Percentiles rank a stretch among this genome's conserved stretches.
phyloP scores from a whole-genome alignment of 225 moss, liverwort and hornwort genomes.

The Antitrichia curtipendula region DNA sequence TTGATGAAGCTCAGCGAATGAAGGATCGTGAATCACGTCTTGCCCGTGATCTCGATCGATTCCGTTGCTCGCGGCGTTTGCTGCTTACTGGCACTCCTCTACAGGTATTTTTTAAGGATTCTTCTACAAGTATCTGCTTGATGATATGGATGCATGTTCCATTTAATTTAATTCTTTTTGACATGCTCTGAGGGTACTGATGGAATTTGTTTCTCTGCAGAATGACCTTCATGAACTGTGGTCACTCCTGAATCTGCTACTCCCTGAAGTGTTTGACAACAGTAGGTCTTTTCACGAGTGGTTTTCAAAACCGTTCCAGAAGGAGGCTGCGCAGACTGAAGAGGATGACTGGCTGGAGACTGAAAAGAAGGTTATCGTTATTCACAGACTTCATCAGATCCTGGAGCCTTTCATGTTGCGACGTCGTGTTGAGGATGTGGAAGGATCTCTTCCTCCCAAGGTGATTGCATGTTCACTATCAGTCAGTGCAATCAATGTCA shows the following conservation, averaged over 20 bases:
- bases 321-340: slow-evolving; percentile 72
- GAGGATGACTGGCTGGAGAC: slow-evolving; percentile 99
- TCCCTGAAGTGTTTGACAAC: slow-evolving; percentile 96
- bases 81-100: slow-evolving; percentile 95
- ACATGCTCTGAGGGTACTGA: background rate
- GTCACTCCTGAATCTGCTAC: slow-evolving; percentile 93
- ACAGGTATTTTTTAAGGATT: slow-evolving; percentile 32
- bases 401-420: slow-evolving; percentile 98
- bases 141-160: background rate
- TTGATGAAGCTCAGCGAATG: slow-evolving; percentile 99
- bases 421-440: slow-evolving; percentile 96
- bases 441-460: slow-evolving; percentile 97
- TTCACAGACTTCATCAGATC: slow-evolving; percentile 95
- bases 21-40: slow-evolving; percentile 99
- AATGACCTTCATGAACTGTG: slow-evolving; percentile 97
- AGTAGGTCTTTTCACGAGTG: slow-evolving; percentile 97
- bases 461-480: slow-evolving; percentile 4
- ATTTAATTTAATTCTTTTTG: background rate
- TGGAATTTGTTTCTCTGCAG: slow-evolving; percentile 15
- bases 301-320: slow-evolving; percentile 98
- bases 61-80: slow-evolving; percentile 89
- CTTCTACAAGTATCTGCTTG: background rate
- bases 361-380: slow-evolving; percentile 97
- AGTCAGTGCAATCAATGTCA: background rate
- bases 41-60: slow-evolving; percentile 94